Evolutionary conservation across 176 grass and related monocot species (phyloP).

Genomic region (Zizania latifolia): DNA sequence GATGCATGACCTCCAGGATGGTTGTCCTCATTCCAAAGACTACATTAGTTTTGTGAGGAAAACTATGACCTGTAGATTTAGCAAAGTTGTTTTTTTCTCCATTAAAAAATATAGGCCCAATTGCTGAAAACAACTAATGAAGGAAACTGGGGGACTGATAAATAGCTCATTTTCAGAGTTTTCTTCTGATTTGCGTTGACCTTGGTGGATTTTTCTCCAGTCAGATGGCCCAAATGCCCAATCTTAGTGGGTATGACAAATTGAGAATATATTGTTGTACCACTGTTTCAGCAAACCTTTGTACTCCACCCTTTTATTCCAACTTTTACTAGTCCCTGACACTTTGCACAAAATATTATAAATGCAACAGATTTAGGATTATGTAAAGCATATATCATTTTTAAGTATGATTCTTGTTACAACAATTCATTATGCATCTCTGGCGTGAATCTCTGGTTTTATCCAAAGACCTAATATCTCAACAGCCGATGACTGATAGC

Average conservation of each 20-base stretch:
- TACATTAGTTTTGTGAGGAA: neutral
- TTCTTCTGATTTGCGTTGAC: neutral
- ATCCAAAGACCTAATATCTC: neutral
- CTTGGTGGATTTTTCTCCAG: conserved; percentile 7
- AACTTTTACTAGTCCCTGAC: neutral
- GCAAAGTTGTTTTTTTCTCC: neutral
- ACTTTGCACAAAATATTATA: neutral
- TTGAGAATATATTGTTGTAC: neutral
- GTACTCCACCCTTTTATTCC: neutral
- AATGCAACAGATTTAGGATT: neutral
- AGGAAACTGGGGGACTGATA: neutral
- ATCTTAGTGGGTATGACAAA: neutral
- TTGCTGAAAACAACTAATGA: conserved; percentile 13
- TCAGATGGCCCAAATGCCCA: neutral
- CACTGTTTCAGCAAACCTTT: neutral
- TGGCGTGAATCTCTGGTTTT: neutral
- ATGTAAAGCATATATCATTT: neutral
- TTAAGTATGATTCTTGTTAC: neutral
- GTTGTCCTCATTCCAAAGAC: conserved; percentile 14
- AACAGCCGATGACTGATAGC: neutral
- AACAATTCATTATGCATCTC: neutral
- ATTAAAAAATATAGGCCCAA: conserved; percentile 2
- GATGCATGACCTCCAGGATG: neutral
- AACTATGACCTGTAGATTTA: neutral
- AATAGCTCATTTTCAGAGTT: neutral